Evolutionary conservation across 2,329 filamentous ascomycete species (phyloP), one percentile per base, ranked within the genome.

Genomic region (Cyphellophora attinorum): DNA sequence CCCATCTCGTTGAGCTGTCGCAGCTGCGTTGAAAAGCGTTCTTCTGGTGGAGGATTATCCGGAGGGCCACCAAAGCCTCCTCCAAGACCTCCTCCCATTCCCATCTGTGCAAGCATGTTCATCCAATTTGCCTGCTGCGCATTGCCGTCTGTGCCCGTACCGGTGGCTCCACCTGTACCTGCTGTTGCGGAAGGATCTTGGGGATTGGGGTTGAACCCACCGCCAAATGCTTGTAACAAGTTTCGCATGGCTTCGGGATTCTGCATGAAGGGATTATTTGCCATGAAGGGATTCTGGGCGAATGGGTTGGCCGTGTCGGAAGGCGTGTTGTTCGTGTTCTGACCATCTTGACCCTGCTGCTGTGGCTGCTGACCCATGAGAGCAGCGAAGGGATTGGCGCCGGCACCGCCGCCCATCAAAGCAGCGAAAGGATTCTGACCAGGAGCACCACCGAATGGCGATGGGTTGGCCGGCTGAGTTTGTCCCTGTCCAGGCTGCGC

Each of bases 1-100:
- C 91, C 91, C 91, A 98, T 98, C 47, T 96, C 91, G 57, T 98
- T 98, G 43, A 98, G 65, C 62, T 96, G 86, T 40, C 85, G 72
- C 32, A 98, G 67, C 61, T 98, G 89, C 19, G 84, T 79, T 3
- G 83, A 86, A 51, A 94, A 98, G 39, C 85, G 70, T 60, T 96
- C 91, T 66, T 98, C 91, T 0, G 91, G 89, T 4, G 91, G 88
- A 42, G 89, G 74, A 52, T 72, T 93, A 60, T 98, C 91, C 3
- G 72, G 60, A 4, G 85, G 81, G 12, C 30, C 40, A 12, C 45
- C 46, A 12, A 31, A 16, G 8, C 18, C 29, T 19, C 37, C 42
- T 3, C 54, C 51, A 13, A 29, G 10, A 11, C 27, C 27, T n/a
- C n/a, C n/a, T n/a, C n/a, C n/a, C n/a, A n/a, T n/a, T 27, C 53